Evolutionary conservation across 495 filamentous ascomycete genomes (phyloP).

Genomic region (Glarea lozoyensis): DNA sequence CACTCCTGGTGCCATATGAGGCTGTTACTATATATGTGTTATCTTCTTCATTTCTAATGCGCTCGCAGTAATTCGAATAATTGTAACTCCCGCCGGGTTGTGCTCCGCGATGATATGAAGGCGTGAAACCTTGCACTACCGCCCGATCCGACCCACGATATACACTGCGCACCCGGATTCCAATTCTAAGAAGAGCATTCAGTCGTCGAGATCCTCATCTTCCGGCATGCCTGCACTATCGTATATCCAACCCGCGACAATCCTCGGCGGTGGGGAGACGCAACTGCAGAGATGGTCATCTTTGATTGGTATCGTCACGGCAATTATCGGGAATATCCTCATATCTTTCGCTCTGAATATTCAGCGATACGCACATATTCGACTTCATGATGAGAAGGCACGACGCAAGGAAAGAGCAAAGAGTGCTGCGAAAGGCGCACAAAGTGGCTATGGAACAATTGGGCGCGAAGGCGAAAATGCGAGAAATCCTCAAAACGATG

Average conservation of each 20-base stretch:
- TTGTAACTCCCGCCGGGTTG: conserved; percentile 5
- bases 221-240: not conserved
- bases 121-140: conserved; percentile 2
- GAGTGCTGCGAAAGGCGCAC: conserved; percentile 24
- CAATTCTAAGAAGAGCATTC: conserved; percentile 6
- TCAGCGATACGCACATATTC: conserved; percentile 89
- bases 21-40: no score
- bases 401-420: conserved; percentile 29
- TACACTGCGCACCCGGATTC: conserved; percentile 11
- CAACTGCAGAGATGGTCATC: conserved; percentile 74
- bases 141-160: conserved; percentile 13
- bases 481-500: conserved; percentile 23
- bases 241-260: not conserved
- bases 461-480: no score
- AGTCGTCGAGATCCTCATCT: no score
- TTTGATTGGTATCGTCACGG: conserved; percentile 87
- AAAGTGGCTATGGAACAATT: conserved; percentile 28
- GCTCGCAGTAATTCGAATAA: not conserved
- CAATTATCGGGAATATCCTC: conserved; percentile 82
- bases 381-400: conserved; percentile 49
- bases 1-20: no score
- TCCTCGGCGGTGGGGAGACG: conserved; percentile 21
- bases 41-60: no score
- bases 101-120: conserved; percentile 4
- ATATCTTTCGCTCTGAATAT: conserved; percentile 95